Evolutionary conservation across 768 basidiomycete genomes (phyloP), one percentile per base, ranked within the genome.

Genomic region (Guyanaporus albipodus): DNA sequence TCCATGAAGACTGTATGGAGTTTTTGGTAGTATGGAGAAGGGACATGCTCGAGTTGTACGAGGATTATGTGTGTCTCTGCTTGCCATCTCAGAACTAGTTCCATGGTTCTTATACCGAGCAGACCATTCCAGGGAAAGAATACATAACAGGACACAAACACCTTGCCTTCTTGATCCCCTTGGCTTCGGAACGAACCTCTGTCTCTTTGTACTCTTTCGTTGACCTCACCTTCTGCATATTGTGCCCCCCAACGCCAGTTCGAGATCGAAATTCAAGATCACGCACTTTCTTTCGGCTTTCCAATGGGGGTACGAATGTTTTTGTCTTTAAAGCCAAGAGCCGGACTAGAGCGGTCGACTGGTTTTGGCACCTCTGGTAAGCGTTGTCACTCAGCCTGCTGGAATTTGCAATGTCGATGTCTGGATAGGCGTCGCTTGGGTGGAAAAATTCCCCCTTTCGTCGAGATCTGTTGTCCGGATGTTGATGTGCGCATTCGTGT

Each of bases 361-460:
- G 94, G 94, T 73, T 82, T 36, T 96, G 92, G 93, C 76, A 80
- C 42, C 69, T 96, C 37, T 92, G 90, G 92, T 84, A 54, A 45
- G 68, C 45, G 42, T 24, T 29, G 6, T n/a, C 33, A 17, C 19
- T 14, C 33, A n/a, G 35, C 24, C 26, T 14, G 8, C 15, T 11
- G 21, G 12, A 34, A 17, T n/a, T 27, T 33, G 8, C 19, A 7
- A 29, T 50, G 55, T 51, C 31, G 28, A 23, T 27, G 18, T 7
- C 34, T 33, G 19, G 26, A 8, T 48, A 91, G 90, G 86, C 77
- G 76, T 39, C 74, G 78, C 42, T 72, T 91, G 24, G 91, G 85
- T 2, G 87, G 89, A 3, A 61, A 75, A 47, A 66, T 96, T 8
- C 91, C 94, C 1, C 57, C 70, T 2, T 70, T 69, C 15, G 70